phyloP scores from a whole-genome alignment of 2,329 filamentous ascomycete genomes.

The Orbilia ellipsospora region DNA sequence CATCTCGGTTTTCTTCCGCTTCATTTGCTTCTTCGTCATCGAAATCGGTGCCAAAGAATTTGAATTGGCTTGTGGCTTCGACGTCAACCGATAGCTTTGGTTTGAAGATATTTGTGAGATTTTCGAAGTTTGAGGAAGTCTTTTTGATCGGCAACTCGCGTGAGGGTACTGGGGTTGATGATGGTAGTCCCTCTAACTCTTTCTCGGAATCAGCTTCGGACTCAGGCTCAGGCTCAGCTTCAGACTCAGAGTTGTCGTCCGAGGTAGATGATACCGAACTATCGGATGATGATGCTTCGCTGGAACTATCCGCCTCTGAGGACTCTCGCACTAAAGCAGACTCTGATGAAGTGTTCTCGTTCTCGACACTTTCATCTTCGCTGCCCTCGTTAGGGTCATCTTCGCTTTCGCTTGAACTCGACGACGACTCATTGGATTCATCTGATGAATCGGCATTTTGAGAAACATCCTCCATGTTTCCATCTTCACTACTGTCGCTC shows the following conservation, averaged over 20 bases:
- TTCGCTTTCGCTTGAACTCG: conserved; percentile 26
- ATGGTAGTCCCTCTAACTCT: background rate
- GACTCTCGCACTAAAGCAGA: background rate
- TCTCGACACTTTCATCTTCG: conserved; percentile 13
- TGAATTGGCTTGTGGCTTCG: conserved; percentile 38
- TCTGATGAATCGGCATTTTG: background rate
- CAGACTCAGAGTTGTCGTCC: conserved; percentile 11
- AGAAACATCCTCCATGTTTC: too few species aligned
- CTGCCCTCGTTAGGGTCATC: conserved; percentile 15
- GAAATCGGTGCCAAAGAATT: conserved; percentile 40
- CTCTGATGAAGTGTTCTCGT: background rate
- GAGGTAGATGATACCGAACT: conserved; percentile 29
- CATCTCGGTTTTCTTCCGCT: conserved; percentile 5
- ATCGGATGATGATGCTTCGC: conserved; percentile 9
- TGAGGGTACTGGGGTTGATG: background rate
- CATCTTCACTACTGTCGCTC: background rate
- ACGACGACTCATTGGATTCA: background rate
- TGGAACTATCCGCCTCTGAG: conserved; percentile 8
- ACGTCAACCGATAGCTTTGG: conserved; percentile 35
- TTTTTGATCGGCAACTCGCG: background rate
- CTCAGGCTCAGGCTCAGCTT: too few species aligned
- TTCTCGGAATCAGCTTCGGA: background rate
- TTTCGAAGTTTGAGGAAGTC: conserved; percentile 44
- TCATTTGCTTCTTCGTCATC: conserved; percentile 22
- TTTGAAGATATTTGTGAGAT: conserved; percentile 49